These are phyloP conservation scores for Phaffia australis DNA, from an alignment of 768 basidiomycete species.

Conservation along the genomic window DNA sequence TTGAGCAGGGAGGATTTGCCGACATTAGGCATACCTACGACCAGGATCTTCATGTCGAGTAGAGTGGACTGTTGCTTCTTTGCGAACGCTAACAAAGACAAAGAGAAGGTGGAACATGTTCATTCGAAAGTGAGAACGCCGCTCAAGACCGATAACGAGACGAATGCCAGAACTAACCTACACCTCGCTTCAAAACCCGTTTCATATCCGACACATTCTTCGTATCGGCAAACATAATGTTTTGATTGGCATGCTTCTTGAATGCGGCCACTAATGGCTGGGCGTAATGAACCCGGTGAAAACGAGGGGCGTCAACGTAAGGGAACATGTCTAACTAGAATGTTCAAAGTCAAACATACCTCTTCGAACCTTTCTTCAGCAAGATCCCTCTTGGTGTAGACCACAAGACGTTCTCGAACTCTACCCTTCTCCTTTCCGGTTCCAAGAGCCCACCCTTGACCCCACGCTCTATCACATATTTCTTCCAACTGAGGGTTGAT, in stretches of 20 bases:
- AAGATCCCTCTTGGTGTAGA: constrained; percentile 86
- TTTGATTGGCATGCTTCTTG: constrained; percentile 34
- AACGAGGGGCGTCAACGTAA: not conserved
- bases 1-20: constrained; percentile 26
- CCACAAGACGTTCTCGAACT: constrained; percentile 71
- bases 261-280: constrained; percentile 41
- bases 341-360: constrained; percentile 44
- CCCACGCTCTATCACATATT: constrained; percentile 32
- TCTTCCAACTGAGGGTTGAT: constrained; percentile 84
- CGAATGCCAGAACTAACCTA: constrained; percentile 34
- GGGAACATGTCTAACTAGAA: not conserved
- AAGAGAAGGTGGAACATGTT: not conserved
- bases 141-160: not conserved
- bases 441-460: constrained; percentile 24
- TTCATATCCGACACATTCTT: constrained; percentile 36
- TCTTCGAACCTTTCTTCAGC: constrained; percentile 79
- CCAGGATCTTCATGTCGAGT: constrained; percentile 24
- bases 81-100: constrained; percentile 13
- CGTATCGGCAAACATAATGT: constrained; percentile 41
- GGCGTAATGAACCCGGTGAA: not conserved
- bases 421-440: constrained; percentile 29
- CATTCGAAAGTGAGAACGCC: not conserved
- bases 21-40: constrained; percentile 26
- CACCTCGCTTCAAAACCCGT: constrained; percentile 36
- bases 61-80: constrained; percentile 9